Evolutionary conservation across 352 stramenopile species (phyloP).

Genomic region (Globisporangium echinulatum): DNA sequence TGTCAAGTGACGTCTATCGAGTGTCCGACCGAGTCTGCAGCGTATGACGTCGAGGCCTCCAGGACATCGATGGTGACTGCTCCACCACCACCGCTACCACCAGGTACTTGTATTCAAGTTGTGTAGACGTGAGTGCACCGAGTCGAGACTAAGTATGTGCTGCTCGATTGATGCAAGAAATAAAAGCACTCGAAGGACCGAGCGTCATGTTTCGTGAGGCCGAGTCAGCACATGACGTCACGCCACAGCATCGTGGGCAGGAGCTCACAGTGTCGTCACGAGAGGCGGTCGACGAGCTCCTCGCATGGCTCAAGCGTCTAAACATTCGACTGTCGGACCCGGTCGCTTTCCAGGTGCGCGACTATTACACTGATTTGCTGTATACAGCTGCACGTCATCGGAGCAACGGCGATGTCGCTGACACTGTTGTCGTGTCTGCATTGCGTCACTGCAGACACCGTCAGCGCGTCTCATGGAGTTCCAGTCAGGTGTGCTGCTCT

Average conservation of each 20-base stretch:
- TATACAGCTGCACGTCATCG: background rate
- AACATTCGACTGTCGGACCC: constrained; percentile 21
- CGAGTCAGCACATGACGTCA: no score
- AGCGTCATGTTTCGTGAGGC: no score
- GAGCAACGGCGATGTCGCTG: background rate
- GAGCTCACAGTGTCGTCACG: background rate
- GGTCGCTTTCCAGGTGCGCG: constrained; percentile 27
- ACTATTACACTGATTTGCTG: background rate
- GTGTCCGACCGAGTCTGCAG: no score
- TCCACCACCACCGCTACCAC: no score
- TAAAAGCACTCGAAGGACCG: no score
- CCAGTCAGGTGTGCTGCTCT: constrained; percentile 52
- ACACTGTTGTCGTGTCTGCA: background rate
- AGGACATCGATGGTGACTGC: no score
- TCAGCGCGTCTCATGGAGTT: constrained; percentile 33
- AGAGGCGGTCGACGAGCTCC: constrained; percentile 15
- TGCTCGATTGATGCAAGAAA: no score
- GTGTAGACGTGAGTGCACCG: no score
- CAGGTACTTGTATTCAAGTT: no score
- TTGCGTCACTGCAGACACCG: constrained; percentile 17
- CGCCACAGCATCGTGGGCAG: background rate
- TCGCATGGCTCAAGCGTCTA: constrained; percentile 35
- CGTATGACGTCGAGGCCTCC: no score
- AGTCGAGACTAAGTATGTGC: no score
- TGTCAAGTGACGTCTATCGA: no score